Conservation (phyloP, 83 land plant genomes). For the Diphasiastrum complanatum region DNA sequence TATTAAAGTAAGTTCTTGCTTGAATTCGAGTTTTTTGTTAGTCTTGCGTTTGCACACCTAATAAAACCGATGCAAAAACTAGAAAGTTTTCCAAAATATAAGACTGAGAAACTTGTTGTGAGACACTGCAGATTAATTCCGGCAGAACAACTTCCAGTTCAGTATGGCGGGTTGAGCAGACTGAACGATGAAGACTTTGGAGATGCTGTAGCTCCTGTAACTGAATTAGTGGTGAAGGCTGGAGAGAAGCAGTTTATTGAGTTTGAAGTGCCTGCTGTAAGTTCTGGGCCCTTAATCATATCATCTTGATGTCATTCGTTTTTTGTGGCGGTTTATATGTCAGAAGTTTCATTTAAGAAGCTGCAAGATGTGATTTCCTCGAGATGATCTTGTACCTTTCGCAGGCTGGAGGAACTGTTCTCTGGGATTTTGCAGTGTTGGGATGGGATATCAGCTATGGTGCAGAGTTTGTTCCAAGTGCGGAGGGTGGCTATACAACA, state of each 20-base stretch:
- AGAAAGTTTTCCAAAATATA: no score
- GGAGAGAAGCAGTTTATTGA: constrained; percentile 10
- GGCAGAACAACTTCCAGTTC: constrained; percentile 7
- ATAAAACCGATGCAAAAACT: no score
- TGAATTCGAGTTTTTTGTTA: no score
- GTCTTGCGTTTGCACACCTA: no score
- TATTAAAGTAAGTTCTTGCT: constrained; percentile 6
- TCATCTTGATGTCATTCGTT: no score
- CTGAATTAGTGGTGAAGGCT: not conserved
- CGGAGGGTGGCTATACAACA: not conserved
- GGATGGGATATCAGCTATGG: not conserved
- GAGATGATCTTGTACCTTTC: no score
- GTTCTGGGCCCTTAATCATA: no score
- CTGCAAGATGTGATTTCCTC: no score
- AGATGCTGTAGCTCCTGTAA: constrained; percentile 5
- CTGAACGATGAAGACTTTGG: not conserved
- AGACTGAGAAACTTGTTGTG: no score
- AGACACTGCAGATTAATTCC: constrained; percentile 6
- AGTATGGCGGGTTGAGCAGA: constrained; percentile 13
- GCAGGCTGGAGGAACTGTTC: not conserved
- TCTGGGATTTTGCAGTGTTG: not conserved
- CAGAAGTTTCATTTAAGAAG: no score
- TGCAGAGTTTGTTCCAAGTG: not conserved
- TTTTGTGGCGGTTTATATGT: no score
- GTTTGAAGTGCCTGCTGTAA: no score